Conservation (phyloP, 78 protist genomes). For the Kipferlia bialata region DNA sequence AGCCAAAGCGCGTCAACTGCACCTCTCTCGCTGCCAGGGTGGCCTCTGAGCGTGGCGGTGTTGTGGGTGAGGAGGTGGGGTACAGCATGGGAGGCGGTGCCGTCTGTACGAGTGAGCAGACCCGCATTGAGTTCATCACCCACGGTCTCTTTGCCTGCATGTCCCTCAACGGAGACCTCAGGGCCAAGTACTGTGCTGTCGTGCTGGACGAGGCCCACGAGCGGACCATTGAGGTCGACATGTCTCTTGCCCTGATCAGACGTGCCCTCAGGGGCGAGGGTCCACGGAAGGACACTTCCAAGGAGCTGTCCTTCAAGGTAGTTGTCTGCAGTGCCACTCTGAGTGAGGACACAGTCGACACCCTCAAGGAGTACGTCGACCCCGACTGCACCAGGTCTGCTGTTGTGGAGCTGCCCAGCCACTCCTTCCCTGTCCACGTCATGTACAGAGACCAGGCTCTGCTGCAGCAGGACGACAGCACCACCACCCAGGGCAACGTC, state of each 20-base stretch:
- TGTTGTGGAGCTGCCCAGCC: not conserved
- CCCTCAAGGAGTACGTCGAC: not conserved
- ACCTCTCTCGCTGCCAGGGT: not conserved
- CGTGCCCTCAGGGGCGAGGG: too few relatives aligned
- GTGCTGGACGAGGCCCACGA: not conserved
- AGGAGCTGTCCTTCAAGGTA: too few relatives aligned
- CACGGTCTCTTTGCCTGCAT: not conserved
- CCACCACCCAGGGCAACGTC: too few relatives aligned
- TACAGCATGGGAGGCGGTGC: not conserved
- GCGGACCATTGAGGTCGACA: not conserved
- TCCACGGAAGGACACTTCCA: not conserved
- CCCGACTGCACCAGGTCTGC: not conserved
- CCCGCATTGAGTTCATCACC: not conserved
- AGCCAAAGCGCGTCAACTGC: not conserved
- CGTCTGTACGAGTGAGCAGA: not conserved
- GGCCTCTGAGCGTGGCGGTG: not conserved
- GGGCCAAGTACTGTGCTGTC: not conserved
- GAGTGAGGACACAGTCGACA: too few relatives aligned
- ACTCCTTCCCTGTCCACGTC: too few relatives aligned
- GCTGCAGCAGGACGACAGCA: too few relatives aligned
- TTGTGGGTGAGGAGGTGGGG: constrained; percentile 1
- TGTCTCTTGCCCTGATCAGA: not conserved
- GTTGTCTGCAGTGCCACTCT: too few relatives aligned
- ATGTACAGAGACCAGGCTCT: too few relatives aligned
- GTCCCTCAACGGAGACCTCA: not conserved